phyloP scores from a whole-genome alignment of 2,329 filamentous ascomycete genomes.

The Ophiostoma fasciatum region DNA sequence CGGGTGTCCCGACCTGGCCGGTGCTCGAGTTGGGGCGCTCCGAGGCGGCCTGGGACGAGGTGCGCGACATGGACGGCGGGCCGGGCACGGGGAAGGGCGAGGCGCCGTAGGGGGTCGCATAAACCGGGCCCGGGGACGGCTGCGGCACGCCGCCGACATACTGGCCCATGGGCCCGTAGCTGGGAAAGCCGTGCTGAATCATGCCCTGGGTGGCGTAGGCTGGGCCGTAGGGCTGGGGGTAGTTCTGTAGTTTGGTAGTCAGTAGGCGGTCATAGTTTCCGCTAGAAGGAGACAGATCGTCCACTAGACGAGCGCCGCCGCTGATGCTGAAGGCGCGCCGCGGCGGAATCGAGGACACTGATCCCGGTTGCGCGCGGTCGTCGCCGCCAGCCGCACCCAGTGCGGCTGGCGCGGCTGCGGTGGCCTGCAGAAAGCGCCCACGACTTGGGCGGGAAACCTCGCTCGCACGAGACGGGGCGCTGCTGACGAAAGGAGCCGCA shows the following conservation, averaged over 20 bases:
- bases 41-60: conserved; percentile 61
- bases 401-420: too few relatives aligned
- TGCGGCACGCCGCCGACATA: conserved; percentile 19
- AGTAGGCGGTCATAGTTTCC: conserved; percentile 61
- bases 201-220: too few relatives aligned
- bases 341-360: conserved; percentile 12
- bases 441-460: background rate
- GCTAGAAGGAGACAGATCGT: conserved; percentile 52
- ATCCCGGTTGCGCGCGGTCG: conserved; percentile 3
- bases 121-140: conserved; percentile 32
- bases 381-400: background rate
- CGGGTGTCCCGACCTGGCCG: conserved; percentile 45
- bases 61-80: conserved; percentile 68
- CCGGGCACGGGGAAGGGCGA: conserved; percentile 19
- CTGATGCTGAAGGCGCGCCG: background rate
- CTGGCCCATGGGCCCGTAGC: conserved; percentile 15
- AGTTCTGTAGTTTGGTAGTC: conserved; percentile 53
- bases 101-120: conserved; percentile 30
- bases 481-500: background rate
- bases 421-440: background rate
- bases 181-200: too few relatives aligned
- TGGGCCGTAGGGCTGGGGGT: conserved; percentile 32
- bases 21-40: conserved; percentile 50
- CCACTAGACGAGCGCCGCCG: conserved; percentile 12
- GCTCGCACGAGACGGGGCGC: background rate